Percentiles rank a stretch among this genome's conserved stretches.
phyloP scores from a whole-genome alignment of 2,329 filamentous ascomycete genomes.

The Verticillium isaacii region DNA sequence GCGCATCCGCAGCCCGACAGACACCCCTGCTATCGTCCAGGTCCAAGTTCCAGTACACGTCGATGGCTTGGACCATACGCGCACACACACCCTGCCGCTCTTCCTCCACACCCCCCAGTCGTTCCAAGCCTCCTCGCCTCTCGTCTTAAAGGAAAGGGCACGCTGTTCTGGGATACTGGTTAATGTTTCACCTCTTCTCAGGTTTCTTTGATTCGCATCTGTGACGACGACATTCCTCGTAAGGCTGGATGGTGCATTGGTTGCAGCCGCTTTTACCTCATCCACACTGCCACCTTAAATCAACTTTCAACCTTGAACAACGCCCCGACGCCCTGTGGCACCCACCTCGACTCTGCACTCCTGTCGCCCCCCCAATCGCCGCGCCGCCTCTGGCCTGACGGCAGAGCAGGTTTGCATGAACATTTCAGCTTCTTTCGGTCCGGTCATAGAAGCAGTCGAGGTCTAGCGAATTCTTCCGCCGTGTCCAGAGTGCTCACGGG shows the following conservation, averaged over 20 bases:
- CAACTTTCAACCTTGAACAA: not conserved
- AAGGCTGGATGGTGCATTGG: not conserved
- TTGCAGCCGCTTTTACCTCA: not conserved
- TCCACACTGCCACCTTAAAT: not conserved
- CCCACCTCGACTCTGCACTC: not conserved
- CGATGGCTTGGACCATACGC: not conserved
- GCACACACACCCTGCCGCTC: conserved; percentile 1
- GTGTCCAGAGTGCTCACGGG: not conserved
- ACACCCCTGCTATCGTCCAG: not conserved
- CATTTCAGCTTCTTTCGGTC: not conserved
- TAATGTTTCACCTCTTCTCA: not conserved
- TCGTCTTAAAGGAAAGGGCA: not conserved
- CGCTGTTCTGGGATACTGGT: not conserved
- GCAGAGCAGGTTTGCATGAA: not conserved
- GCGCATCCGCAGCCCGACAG: not conserved
- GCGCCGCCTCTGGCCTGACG: not conserved
- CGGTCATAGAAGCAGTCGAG: not conserved
- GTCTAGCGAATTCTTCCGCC: not conserved
- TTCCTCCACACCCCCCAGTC: conserved; percentile 11
- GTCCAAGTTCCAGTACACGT: not conserved
- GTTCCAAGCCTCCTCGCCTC: not conserved
- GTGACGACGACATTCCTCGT: not conserved
- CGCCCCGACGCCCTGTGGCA: not conserved
- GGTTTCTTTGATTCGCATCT: not conserved
- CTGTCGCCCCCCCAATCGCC: not conserved